These are phyloP conservation scores for Chlorella sp. DNA, from an alignment of 139 green algal species.

Conservation along the genomic window DNA sequence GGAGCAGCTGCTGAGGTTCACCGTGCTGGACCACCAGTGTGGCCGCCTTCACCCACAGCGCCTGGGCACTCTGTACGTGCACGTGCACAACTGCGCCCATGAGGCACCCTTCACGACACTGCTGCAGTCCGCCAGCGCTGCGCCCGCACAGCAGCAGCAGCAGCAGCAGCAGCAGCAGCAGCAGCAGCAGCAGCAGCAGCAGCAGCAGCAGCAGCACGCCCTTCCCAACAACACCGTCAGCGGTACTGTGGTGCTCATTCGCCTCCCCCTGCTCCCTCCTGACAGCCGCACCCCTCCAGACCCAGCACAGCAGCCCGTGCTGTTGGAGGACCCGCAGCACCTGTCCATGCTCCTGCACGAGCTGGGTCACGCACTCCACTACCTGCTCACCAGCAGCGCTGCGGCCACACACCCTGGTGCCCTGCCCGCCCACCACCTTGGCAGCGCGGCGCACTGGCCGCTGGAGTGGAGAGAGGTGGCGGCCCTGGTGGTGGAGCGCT, in stretches of 20 bases:
- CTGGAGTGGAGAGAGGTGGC: not conserved
- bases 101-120: not conserved
- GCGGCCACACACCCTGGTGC: no score
- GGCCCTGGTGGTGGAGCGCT: not conserved
- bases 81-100: not conserved
- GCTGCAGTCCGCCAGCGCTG: not conserved
- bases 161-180: not conserved
- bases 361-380: not conserved
- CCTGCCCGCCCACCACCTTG: not conserved
- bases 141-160: not conserved
- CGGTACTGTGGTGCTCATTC: not conserved
- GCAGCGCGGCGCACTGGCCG: not conserved
- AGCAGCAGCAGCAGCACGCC: not conserved
- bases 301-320: no score
- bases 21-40: no score
- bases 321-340: not conserved
- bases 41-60: no score
- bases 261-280: no score
- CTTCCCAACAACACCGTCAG: not conserved
- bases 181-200: not conserved
- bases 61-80: not conserved
- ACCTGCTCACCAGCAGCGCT: not conserved
- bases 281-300: no score
- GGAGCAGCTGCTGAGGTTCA: no score
- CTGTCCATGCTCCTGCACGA: not conserved